phyloP scores from a whole-genome alignment of 306 rosid species.

The Vachellia collinsii region DNA sequence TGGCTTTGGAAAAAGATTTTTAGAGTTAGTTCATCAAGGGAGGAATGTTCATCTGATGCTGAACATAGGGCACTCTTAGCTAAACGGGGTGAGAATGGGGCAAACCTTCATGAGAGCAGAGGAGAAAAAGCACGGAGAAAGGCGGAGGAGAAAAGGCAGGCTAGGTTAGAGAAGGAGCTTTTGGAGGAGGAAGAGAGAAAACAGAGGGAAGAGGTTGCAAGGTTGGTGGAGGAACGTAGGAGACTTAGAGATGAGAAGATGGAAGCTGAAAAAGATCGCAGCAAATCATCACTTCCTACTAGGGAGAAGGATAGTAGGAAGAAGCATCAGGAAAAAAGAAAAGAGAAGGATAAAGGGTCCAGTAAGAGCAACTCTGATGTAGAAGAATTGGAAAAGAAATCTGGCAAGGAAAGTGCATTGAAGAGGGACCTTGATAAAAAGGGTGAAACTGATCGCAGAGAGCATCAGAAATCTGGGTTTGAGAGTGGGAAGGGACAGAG shows the following conservation, averaged over 20 bases:
- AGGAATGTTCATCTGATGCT: constrained; percentile 77
- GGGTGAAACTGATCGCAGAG: constrained; percentile 67
- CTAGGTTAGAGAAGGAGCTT: constrained; percentile 91
- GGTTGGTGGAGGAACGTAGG: constrained; percentile 97
- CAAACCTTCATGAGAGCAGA: constrained; percentile 70
- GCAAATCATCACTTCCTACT: constrained; percentile 53
- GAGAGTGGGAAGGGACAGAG: constrained; percentile 62
- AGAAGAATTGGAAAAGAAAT: constrained; percentile 86
- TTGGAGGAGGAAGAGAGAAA: constrained; percentile 97
- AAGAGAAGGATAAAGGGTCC: constrained; percentile 85
- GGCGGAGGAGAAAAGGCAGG: constrained; percentile 99
- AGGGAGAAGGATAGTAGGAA: constrained; percentile 74
- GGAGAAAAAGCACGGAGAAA: constrained; percentile 96
- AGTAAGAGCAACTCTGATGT: constrained; percentile 97
- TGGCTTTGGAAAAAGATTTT: constrained; percentile 96
- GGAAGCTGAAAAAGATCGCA: constrained; percentile 75
- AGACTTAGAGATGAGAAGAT: constrained; percentile 86
- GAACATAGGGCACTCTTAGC: constrained; percentile 71
- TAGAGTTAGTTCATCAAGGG: constrained; percentile 71
- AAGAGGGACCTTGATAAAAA: constrained; percentile 77
- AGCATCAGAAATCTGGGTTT: constrained; percentile 62
- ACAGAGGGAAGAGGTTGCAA: constrained; percentile 98
- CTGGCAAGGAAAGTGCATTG: constrained; percentile 77
- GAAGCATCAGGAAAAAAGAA: constrained; percentile 86
- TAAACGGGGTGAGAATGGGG: constrained; percentile 80